These are phyloP conservation scores for Mimosa pudica DNA, from an alignment of 306 rosid species.

Conservation along the genomic window DNA sequence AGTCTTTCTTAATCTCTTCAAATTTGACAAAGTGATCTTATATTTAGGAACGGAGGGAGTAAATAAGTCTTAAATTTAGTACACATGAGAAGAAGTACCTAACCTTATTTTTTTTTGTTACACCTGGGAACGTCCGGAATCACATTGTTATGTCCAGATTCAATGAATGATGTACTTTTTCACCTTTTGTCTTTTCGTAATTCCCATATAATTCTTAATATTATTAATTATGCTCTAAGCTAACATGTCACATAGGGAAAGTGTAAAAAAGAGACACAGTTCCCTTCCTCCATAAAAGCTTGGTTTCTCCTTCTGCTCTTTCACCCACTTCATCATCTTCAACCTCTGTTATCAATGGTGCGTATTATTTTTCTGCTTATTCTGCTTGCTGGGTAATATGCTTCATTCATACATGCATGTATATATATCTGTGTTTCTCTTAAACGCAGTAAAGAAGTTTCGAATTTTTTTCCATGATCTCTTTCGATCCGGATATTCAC, in stretches of 20 bases:
- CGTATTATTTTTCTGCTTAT: neutral
- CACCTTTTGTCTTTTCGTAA: neutral
- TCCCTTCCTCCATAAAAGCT: neutral
- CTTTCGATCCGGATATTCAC: neutral
- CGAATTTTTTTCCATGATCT: neutral
- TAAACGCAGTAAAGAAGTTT: neutral
- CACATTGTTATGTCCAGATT: slow-evolving; percentile 39
- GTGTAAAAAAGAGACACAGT: neutral
- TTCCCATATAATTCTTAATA: neutral
- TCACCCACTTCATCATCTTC: slow-evolving; percentile 34
- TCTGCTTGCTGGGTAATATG: neutral
- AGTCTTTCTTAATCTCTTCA: too few species aligned
- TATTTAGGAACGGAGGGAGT: too few species aligned
- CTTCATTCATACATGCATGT: neutral
- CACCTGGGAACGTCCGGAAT: neutral
- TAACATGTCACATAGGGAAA: slow-evolving; percentile 11
- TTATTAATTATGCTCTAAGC: slow-evolving; percentile 11
- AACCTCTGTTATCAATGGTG: slow-evolving; percentile 35
- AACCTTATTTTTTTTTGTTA: neutral
- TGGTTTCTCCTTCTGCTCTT: slow-evolving; percentile 27
- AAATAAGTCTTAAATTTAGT: too few species aligned
- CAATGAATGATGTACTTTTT: slow-evolving; percentile 42
- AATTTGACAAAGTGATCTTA: too few species aligned
- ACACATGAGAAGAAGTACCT: neutral
- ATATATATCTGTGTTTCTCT: neutral